phyloP scores from a whole-genome alignment of 1,284 basidiomycete genomes.

The Boletellus dicymbophilus region DNA sequence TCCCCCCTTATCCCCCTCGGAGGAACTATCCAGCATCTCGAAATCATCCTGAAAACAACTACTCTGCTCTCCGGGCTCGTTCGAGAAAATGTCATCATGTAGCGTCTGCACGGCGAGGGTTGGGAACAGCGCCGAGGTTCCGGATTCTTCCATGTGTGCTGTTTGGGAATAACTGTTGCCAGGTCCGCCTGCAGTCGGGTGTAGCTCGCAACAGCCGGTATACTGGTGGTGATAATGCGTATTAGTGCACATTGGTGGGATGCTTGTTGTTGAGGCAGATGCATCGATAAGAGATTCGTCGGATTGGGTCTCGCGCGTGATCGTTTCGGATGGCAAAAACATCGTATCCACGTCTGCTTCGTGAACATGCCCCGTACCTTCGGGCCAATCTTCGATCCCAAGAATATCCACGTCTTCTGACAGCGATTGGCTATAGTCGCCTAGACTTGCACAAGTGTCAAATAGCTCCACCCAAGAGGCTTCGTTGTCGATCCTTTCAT shows the following conservation, averaged over 20 bases:
- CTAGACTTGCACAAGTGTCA: constrained; percentile 6
- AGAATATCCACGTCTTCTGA: constrained; percentile 18
- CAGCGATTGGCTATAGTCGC: not conserved
- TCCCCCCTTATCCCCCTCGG: constrained; percentile 2
- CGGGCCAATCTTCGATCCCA: constrained; percentile 14
- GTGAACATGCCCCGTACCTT: constrained; percentile 14
- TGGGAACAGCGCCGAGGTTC: constrained; percentile 2
- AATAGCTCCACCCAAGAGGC: constrained; percentile 20
- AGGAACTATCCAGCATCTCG: constrained; percentile 8
- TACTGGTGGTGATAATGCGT: constrained; percentile 18
- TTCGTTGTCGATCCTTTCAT: constrained; percentile 6
- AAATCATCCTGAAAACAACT: constrained; percentile 6
- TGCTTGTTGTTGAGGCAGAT: constrained; percentile 15
- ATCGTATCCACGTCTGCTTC: constrained; percentile 7
- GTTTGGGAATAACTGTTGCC: constrained; percentile 13
- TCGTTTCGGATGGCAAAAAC: not conserved
- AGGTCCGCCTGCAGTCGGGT: constrained; percentile 13
- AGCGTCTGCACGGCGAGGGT: constrained; percentile 7
- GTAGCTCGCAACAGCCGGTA: constrained; percentile 4
- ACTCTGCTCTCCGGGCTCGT: constrained; percentile 18
- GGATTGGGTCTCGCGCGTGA: constrained; percentile 11
- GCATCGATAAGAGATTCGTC: constrained; percentile 30
- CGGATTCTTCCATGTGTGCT: constrained; percentile 22
- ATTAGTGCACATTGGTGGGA: constrained; percentile 7
- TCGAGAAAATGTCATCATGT: constrained; percentile 13